phyloP scores from a whole-genome alignment of 345 rosid species.

The Citrus reticulata region DNA sequence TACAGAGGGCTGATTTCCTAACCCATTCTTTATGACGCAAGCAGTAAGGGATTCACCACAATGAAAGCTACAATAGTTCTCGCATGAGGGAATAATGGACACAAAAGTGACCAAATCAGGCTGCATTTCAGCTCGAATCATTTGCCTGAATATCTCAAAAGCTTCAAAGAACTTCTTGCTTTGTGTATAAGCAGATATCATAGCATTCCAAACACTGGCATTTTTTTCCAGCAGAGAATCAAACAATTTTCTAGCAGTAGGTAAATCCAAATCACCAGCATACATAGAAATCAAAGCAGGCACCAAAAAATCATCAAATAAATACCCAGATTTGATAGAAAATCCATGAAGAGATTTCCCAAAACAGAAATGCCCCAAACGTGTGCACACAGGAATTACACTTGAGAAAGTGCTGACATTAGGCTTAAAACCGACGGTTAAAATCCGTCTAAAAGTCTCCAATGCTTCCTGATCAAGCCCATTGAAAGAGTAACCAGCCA shows the following conservation, averaged over 20 bases:
- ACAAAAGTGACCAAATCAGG: constrained; percentile 43
- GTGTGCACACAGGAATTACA: constrained; percentile 38
- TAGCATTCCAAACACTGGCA: constrained; percentile 41
- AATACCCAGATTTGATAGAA: constrained; percentile 34
- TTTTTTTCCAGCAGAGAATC: constrained; percentile 25
- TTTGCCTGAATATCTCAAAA: constrained; percentile 28
- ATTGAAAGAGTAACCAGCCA: constrained; percentile 43
- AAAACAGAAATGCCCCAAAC: constrained; percentile 18
- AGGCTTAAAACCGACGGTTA: constrained; percentile 23
- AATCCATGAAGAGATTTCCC: constrained; percentile 42
- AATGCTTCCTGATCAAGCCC: constrained; percentile 31
- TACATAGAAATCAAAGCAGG: constrained; percentile 51
- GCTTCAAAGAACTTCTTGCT: constrained; percentile 34
- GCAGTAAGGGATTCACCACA: constrained; percentile 41
- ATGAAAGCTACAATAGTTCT: constrained; percentile 5
- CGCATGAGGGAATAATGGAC: constrained; percentile 38
- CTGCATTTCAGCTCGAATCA: constrained; percentile 22
- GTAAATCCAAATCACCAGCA: constrained; percentile 27
- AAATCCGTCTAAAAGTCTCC: constrained; percentile 27
- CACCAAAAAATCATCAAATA: constrained; percentile 32
- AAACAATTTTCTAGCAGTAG: constrained; percentile 32
- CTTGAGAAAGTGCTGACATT: constrained; percentile 44
- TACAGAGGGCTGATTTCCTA: constrained; percentile 30
- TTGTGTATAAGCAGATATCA: constrained; percentile 34
- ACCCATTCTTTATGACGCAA: constrained; percentile 35